These are phyloP conservation scores for Colletotrichum salicis DNA, from an alignment of 2,329 filamentous ascomycete species.

Conservation along the genomic window DNA sequence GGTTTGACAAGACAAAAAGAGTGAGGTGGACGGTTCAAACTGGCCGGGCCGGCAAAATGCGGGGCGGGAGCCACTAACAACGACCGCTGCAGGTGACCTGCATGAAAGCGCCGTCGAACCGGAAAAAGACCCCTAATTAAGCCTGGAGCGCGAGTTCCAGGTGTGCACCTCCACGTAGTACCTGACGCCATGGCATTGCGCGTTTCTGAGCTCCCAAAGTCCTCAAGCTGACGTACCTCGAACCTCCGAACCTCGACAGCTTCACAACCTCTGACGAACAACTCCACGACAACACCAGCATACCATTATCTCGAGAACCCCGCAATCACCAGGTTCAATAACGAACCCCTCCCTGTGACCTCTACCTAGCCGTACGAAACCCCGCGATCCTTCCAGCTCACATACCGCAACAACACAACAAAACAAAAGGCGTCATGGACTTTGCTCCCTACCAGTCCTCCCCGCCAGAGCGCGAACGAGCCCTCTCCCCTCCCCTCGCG, in stretches of 20 bases:
- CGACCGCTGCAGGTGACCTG: constrained; percentile 24
- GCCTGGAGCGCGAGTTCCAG: constrained; percentile 4
- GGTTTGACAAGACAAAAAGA: background rate
- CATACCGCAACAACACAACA: background rate
- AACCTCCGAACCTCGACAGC: background rate
- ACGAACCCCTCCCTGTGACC: background rate
- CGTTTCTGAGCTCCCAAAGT: constrained; percentile 28
- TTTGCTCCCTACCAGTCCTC: constrained; percentile 98
- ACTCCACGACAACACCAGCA: constrained; percentile 5
- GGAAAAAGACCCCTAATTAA: constrained; percentile 28
- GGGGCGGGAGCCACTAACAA: constrained; percentile 27
- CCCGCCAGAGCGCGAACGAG: constrained; percentile 84
- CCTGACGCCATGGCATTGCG: constrained; percentile 29
- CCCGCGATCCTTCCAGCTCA: background rate
- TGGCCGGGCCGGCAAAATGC: constrained; percentile 2
- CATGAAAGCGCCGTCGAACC: constrained; percentile 27
- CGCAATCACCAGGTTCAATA: background rate
- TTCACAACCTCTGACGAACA: background rate
- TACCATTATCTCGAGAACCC: background rate
- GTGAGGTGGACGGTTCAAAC: background rate
- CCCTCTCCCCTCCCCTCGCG: constrained; percentile 75
- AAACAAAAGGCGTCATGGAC: constrained; percentile 69
- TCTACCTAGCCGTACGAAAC: background rate
- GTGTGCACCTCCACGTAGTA: constrained; percentile 1
- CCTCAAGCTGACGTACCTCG: constrained; percentile 25